Percentiles rank a stretch among this genome's conserved stretches.
These are phyloP conservation scores for Westerdykella sp. DNA, from an alignment of 2,329 filamentous ascomycete genomes.

Conservation along the genomic window DNA sequence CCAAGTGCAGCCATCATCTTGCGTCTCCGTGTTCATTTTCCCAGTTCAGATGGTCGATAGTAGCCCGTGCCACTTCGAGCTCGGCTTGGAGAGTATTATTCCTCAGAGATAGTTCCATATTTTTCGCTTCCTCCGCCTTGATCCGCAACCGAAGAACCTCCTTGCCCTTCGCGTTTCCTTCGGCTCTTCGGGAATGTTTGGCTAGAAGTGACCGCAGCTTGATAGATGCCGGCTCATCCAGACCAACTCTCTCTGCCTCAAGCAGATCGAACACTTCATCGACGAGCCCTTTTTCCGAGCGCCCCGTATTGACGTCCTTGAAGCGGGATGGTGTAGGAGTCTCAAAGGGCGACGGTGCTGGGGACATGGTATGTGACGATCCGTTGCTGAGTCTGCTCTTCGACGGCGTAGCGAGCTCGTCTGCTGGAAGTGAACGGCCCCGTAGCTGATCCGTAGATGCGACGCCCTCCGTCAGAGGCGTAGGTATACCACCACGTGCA, in stretches of 20 bases:
- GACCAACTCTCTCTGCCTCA: constrained; percentile 38
- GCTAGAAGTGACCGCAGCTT: constrained; percentile 18
- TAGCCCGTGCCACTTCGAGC: constrained; percentile 47
- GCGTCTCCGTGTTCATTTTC: constrained; percentile 7
- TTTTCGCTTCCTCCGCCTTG: constrained; percentile 58
- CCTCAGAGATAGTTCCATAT: constrained; percentile 60
- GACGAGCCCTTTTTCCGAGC: constrained; percentile 14
- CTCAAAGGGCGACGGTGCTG: constrained; percentile 18
- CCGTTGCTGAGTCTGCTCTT: constrained; percentile 1
- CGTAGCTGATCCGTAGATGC: not conserved
- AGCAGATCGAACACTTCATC: constrained; percentile 48
- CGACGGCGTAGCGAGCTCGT: constrained; percentile 15
- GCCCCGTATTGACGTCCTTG: constrained; percentile 10
- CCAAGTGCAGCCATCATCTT: not conserved
- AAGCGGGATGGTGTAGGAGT: constrained; percentile 33
- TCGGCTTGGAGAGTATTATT: constrained; percentile 54
- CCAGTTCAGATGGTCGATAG: constrained; percentile 28
- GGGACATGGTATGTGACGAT: constrained; percentile 9
- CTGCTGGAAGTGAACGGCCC: constrained; percentile 9
- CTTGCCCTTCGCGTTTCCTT: constrained; percentile 58
- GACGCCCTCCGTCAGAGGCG: constrained; percentile 20
- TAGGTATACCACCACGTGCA: constrained; percentile 16
- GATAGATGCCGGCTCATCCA: constrained; percentile 10
- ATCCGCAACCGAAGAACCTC: constrained; percentile 60
- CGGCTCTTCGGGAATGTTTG: constrained; percentile 52